Conservation (phyloP, 257 asterid species). For the Solanum sparsipilum region DNA sequence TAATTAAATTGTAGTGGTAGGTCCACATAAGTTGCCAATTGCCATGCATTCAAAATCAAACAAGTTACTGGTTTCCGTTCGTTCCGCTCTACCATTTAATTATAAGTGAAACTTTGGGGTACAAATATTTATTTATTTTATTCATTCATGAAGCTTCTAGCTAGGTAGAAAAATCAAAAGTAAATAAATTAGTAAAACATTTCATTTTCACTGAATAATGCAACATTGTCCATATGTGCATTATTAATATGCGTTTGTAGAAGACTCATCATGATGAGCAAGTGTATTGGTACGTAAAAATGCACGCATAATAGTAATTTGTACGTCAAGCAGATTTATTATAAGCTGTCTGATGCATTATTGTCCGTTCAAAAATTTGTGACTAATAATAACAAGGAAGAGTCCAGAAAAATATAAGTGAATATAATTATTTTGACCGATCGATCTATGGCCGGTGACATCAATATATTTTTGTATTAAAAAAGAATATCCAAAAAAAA, state of each 20-base stretch:
- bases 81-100: not conserved
- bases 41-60: not conserved
- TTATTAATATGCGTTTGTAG: not conserved
- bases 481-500: not conserved
- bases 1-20: not conserved
- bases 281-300: not conserved
- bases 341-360: too few relatives aligned
- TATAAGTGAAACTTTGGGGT: not conserved
- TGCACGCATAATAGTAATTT: not conserved
- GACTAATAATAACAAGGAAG: not conserved
- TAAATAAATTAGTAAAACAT: not conserved
- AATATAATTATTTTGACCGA: not conserved
- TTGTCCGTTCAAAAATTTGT: not conserved
- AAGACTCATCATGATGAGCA: not conserved
- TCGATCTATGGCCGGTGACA: too few relatives aligned
- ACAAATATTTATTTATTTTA: not conserved
- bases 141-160: not conserved
- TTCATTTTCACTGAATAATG: not conserved
- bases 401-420: not conserved
- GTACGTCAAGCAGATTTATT: not conserved
- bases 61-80: not conserved
- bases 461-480: not conserved
- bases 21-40: not conserved
- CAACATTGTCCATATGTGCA: not conserved
- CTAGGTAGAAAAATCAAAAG: not conserved